A percentile compares a stretch with the other conserved stretches of the same genome.
Evolutionary conservation across 176 grass and related monocot genomes (phyloP).

Genomic region (Bothriochloa decipiens): DNA sequence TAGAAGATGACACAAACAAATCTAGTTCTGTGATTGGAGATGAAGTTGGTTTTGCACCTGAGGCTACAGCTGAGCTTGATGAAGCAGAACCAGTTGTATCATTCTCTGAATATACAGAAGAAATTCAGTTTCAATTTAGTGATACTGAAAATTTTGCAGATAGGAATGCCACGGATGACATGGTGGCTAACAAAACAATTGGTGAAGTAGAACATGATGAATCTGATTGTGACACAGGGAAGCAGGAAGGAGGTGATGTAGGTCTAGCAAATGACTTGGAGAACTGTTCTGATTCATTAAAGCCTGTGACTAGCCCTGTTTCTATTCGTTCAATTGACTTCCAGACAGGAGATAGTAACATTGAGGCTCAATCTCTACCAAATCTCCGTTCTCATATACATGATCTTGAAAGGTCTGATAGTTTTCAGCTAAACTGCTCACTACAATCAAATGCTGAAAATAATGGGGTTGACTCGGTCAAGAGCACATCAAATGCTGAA

Average conservation of each 20-base stretch:
- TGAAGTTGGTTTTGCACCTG: slow-evolving; percentile 24
- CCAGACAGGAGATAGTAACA: slow-evolving; percentile 36
- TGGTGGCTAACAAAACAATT: slow-evolving; percentile 36
- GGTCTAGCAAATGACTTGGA: slow-evolving; percentile 32
- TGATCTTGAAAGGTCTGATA: slow-evolving; percentile 68
- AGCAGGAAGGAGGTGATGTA: slow-evolving; percentile 33
- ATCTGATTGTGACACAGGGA: slow-evolving; percentile 50
- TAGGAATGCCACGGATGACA: slow-evolving; percentile 42
- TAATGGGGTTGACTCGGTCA: slow-evolving; percentile 43
- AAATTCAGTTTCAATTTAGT: slow-evolving; percentile 81
- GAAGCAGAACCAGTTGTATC: slow-evolving; percentile 38
- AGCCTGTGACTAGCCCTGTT: slow-evolving; percentile 59
- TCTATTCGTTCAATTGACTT: slow-evolving; percentile 53
- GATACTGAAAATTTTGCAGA: slow-evolving; percentile 64
- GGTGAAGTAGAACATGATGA: slow-evolving; percentile 35
- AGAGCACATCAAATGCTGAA: slow-evolving; percentile 43
- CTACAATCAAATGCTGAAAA: slow-evolving; percentile 47
- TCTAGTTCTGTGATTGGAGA: slow-evolving; percentile 30
- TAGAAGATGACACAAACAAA: slow-evolving; percentile 27
- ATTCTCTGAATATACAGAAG: slow-evolving; percentile 58
- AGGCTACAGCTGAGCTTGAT: slow-evolving; percentile 14
- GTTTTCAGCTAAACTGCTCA: slow-evolving; percentile 70
- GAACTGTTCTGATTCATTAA: slow-evolving; percentile 41
- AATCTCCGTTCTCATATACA: slow-evolving; percentile 65
- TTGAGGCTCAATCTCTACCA: slow-evolving; percentile 71